phyloP scores from a whole-genome alignment of 768 basidiomycete genomes.

The Tylopilus rubrobrunneus region DNA sequence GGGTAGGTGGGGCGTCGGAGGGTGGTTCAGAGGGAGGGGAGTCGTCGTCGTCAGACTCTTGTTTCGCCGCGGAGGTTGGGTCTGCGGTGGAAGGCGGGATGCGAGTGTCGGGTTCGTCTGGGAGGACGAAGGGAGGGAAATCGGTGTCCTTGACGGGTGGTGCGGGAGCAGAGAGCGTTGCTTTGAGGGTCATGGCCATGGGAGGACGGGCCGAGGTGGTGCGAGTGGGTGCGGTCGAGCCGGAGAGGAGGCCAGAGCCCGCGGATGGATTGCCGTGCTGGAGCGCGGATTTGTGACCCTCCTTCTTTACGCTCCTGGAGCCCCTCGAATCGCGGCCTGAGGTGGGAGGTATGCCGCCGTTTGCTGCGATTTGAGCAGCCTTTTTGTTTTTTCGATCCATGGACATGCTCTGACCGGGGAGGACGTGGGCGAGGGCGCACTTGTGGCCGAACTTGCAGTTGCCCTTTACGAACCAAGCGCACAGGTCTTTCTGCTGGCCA shows the following conservation, averaged over 20 bases:
- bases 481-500: slow-evolving; percentile 75
- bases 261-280: slow-evolving; percentile 12
- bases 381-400: slow-evolving; percentile 99
- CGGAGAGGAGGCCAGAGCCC: slow-evolving; percentile 34
- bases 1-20: slow-evolving; percentile 9
- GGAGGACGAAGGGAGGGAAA: slow-evolving; percentile 61
- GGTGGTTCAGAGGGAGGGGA: slow-evolving; percentile 1
- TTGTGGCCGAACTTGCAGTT: slow-evolving; percentile 80
- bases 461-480: slow-evolving; percentile 92
- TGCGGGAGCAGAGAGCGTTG: slow-evolving; percentile 73
- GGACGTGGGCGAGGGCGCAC: slow-evolving; percentile 90
- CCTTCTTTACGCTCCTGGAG: slow-evolving; percentile 37
- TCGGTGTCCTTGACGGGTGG: slow-evolving; percentile 74
- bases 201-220: slow-evolving; percentile 49
- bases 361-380: slow-evolving; percentile 69
- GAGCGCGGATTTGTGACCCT: slow-evolving; percentile 25
- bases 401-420: slow-evolving; percentile 90
- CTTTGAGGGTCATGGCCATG: slow-evolving; percentile 66
- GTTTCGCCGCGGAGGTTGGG: neutral
- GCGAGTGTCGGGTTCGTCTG: slow-evolving; percentile 49
- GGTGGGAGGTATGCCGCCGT: slow-evolving; percentile 34
- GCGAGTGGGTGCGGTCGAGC: slow-evolving; percentile 69
- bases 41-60: slow-evolving; percentile 14
- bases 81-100: slow-evolving; percentile 7
- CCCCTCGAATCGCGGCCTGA: slow-evolving; percentile 29